Evolutionary conservation across 208 protist genomes (phyloP), one percentile per base, ranked within the genome.

Genomic region (Wallacemonas sp.): DNA sequence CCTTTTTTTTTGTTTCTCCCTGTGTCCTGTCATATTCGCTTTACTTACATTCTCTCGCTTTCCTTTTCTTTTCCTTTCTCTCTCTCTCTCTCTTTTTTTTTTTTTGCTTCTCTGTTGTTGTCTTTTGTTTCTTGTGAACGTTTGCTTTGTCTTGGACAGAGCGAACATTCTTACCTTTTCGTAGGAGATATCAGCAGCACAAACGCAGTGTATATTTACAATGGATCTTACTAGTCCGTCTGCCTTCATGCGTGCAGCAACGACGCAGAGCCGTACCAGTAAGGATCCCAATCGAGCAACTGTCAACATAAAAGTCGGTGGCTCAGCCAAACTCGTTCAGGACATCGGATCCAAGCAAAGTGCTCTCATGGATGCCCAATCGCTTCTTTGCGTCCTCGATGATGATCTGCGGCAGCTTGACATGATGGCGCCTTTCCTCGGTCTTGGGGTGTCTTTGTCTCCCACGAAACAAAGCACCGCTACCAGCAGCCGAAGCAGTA

Each of bases 391-490:
- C 12, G 64, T 68, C 28, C 33, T 72, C 0, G 54, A 72, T 24
- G 61, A 80, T 44, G 55, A 74, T 28, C 14, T 84, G 15, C 54
- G 61, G 15, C 63, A 80, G 54, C 46, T 69, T 12, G 49, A 46
- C 45, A 68, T 49, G 51, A 19, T 66, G 9, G 47, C 62, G 15
- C 49, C 22, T 9, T 58, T 31, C n/a, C 28, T 58, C 6, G 51
- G 51, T 2, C 51, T 58, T 5, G 0, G 21, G 5, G 51, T 19
- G 26, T 33, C 47, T 34, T 26, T 12, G 5, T 8, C 11, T 49
- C n/a, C 42, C 42, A 49, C 17, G 15, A 49, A 49, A 49, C n/a
- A 19, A 55, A n/a, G 11, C 4, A 27, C 8, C 47, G n/a, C 47
- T 11, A 28, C n/a, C 47, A 28, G 47, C 47, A 8, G 47, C n/a